phyloP scores from a whole-genome alignment of 1,284 basidiomycete genomes.

The Marasmius sp. region DNA sequence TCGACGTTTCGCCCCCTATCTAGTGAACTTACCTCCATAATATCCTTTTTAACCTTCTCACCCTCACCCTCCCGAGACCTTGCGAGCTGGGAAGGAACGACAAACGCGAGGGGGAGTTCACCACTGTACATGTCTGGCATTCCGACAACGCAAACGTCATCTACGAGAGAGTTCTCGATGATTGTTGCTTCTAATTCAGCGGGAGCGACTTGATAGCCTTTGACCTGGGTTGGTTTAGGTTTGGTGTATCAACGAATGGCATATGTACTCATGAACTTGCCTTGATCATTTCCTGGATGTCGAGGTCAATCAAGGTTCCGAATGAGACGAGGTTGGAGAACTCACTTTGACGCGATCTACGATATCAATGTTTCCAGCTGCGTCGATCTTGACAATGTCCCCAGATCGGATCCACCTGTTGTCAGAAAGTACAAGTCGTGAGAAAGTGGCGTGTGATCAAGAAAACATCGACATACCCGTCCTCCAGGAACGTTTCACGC shows the following conservation, averaged over 20 bases:
- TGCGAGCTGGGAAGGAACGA: constrained; percentile 37
- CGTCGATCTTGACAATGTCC: constrained; percentile 45
- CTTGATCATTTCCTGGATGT: constrained; percentile 34
- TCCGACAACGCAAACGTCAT: constrained; percentile 61
- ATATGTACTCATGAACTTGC: not conserved
- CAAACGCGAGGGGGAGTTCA: constrained; percentile 60
- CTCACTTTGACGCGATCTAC: constrained; percentile 54
- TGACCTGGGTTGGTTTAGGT: constrained; percentile 21
- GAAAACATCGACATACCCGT: constrained; percentile 24
- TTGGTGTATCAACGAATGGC: not conserved
- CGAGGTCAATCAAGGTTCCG: not conserved
- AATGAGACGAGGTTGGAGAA: not conserved
- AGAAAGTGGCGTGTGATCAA: too few relatives aligned
- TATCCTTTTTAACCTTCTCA: not conserved
- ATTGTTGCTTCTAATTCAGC: constrained; percentile 60
- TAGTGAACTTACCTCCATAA: not conserved
- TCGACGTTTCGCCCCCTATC: not conserved
- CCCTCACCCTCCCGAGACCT: constrained; percentile 4
- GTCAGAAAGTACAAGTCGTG: too few relatives aligned
- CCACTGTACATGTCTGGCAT: constrained; percentile 62
- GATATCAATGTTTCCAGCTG: constrained; percentile 48
- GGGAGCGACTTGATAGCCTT: constrained; percentile 49
- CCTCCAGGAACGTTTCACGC: constrained; percentile 29
- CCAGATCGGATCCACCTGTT: constrained; percentile 53
- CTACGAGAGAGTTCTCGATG: constrained; percentile 48